Percentiles rank a stretch among this genome's conserved stretches.
Evolutionary conservation across 2,329 filamentous ascomycete species (phyloP).

Genomic region (Cryphonectria nitschkei): DNA sequence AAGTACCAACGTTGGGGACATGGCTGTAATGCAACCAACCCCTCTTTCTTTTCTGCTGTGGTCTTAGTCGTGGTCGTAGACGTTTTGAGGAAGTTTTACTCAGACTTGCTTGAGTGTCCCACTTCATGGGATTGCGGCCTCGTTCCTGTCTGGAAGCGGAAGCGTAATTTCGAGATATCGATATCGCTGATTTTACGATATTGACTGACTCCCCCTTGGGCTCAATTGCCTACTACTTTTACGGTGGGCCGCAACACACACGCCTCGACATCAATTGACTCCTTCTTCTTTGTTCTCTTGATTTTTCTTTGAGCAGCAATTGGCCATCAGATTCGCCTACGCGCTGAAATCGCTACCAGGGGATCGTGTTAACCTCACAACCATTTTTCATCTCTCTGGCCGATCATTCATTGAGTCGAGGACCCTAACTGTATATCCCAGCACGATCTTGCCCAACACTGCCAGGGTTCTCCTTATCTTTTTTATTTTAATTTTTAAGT

Average conservation of each 20-base stretch:
- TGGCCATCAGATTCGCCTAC: background rate
- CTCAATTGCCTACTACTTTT: background rate
- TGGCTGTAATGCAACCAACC: background rate
- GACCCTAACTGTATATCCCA: background rate
- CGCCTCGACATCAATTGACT: background rate
- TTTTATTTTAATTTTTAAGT: background rate
- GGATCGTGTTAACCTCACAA: background rate
- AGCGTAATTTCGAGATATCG: slow-evolving; percentile 2
- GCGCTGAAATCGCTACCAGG: background rate
- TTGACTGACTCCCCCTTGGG: background rate
- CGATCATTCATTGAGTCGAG: background rate
- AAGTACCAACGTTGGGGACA: background rate
- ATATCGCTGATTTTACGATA: background rate
- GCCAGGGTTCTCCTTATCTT: background rate
- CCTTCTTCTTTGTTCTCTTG: background rate
- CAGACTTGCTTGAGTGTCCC: background rate
- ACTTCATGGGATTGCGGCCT: background rate
- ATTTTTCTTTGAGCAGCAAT: background rate
- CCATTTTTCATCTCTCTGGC: background rate
- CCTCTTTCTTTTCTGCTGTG: background rate
- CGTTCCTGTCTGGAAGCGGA: background rate
- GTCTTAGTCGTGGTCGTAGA: background rate
- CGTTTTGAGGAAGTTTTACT: background rate
- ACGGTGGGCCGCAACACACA: background rate
- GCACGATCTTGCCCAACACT: background rate